Evolutionary conservation across 2,329 filamentous ascomycete species (phyloP), one percentile per base, ranked within the genome.

Genomic region (Xylaria sp.): DNA sequence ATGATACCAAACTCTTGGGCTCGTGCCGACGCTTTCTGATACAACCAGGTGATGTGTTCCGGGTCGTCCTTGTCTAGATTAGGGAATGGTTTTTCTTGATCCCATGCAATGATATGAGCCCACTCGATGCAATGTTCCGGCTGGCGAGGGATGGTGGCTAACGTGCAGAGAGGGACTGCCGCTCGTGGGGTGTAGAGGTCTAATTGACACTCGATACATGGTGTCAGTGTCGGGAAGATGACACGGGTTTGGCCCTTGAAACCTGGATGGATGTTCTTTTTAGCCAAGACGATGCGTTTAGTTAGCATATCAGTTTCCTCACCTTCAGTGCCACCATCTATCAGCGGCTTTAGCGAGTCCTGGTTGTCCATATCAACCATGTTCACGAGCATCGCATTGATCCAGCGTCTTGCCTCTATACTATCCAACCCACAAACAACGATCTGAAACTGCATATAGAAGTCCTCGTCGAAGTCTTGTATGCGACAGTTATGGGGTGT

Each of bases 121-220:
- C 95, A 99, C 79, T 99, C 95, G 73, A 99, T 92, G 76, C 95
- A 99, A 79, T 99, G 95, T 76, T 98, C 94, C 0, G 95, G 95
- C 75, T 99, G 95, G 14, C 95, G 91, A 9, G 95, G 95, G 69
- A 99, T 98, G 17, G 92, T 96, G 15, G 95, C 95, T 61, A 99
- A 89, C 3, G 95, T 99, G 77, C 95, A 99, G 28, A 99, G 89
- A 0, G 95, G 95, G 0, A 99, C 94, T 14, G 95, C 93, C n/a
- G 93, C 92, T 56, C 94, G 87, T n/a, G 95, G 96, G 0, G 95
- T 94, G 76, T 98, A 94, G 91, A 99, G 97, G 75, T 98, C 95
- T 28, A 99, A 87, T 74, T 99, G 95, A 74, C 95, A 99, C 80
- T 99, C 95, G 72, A 99, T 96, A 76, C 95, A 99, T 21, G 93